phyloP scores from a whole-genome alignment of 2,329 filamentous ascomycete species.

The Chaetomium olivaceum region DNA sequence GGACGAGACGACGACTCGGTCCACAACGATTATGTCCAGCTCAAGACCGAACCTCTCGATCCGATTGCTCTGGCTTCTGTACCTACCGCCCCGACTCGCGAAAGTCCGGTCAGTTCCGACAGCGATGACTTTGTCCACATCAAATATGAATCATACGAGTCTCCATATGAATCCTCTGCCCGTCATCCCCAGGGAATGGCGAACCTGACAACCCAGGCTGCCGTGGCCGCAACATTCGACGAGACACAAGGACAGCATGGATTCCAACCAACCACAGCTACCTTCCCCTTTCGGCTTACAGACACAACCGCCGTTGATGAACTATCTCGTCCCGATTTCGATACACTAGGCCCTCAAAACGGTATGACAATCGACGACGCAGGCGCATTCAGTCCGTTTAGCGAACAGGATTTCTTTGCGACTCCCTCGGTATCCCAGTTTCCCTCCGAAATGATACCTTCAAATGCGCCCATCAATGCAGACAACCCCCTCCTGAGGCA shows the following conservation, averaged over 20 bases:
- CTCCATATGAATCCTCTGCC: not conserved
- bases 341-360: conserved; percentile 14
- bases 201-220: conserved; percentile 9
- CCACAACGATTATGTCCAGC: conserved; percentile 15
- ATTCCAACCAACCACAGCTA: conserved; percentile 21
- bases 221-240: conserved; percentile 19
- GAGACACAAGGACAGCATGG: conserved; percentile 18
- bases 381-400: conserved; percentile 21
- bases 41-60: conserved; percentile 18
- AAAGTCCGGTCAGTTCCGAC: conserved; percentile 24
- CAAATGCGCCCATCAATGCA: conserved; percentile 9
- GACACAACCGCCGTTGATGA: conserved; percentile 8
- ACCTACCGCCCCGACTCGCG: conserved; percentile 1
- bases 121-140: conserved; percentile 23
- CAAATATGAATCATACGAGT: conserved; percentile 15
- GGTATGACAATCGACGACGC: conserved; percentile 18
- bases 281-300: conserved; percentile 22
- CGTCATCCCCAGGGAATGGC: conserved; percentile 7
- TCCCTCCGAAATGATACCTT: conserved; percentile 28
- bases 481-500: conserved; percentile 21
- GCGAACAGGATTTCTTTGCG: conserved; percentile 28
- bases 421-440: conserved; percentile 25
- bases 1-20: conserved; percentile 16
- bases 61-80: not conserved
- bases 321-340: conserved; percentile 14